Percentiles rank a stretch among this genome's conserved stretches.
Evolutionary conservation across 257 asterid species (phyloP).

Genomic region (Solanum ossicruentum): DNA sequence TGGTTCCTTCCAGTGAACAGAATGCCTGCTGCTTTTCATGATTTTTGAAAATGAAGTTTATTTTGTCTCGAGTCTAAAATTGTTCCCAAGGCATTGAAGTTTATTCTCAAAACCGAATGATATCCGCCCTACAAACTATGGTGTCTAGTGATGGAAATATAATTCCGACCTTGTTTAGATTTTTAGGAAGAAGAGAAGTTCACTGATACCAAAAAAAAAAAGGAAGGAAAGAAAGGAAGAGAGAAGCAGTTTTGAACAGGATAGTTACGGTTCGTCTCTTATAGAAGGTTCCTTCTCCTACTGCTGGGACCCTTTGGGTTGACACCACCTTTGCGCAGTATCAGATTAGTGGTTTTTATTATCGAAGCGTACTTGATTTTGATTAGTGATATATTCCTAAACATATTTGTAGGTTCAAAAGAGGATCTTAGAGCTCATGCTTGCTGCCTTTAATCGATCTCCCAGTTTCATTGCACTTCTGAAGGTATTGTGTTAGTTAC

Average conservation of each 20-base stretch:
- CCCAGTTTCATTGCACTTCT: constrained; percentile 79
- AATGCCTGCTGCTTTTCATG: background rate
- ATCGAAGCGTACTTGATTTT: background rate
- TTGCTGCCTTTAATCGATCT: constrained; percentile 65
- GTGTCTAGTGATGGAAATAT: background rate
- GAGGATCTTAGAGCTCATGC: constrained; percentile 82
- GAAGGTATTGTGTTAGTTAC: constrained; percentile 40
- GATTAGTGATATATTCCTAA: constrained; percentile 2
- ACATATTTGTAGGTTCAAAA: constrained; percentile 53
- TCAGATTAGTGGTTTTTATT: background rate
- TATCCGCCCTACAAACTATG: background rate
- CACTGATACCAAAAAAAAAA: background rate
- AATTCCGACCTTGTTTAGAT: background rate
- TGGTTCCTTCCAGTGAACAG: background rate
- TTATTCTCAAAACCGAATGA: background rate
- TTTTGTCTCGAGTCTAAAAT: background rate
- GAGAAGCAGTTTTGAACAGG: background rate
- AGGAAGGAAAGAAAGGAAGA: background rate
- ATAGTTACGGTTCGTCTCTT: background rate
- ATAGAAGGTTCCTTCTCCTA: background rate
- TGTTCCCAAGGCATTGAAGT: background rate
- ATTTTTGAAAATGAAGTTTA: background rate
- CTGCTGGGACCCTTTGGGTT: background rate
- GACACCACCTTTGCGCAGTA: background rate
- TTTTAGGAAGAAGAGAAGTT: background rate